Conservation (phyloP, 331 rosid genomes). For the Cucumis variabilis region DNA sequence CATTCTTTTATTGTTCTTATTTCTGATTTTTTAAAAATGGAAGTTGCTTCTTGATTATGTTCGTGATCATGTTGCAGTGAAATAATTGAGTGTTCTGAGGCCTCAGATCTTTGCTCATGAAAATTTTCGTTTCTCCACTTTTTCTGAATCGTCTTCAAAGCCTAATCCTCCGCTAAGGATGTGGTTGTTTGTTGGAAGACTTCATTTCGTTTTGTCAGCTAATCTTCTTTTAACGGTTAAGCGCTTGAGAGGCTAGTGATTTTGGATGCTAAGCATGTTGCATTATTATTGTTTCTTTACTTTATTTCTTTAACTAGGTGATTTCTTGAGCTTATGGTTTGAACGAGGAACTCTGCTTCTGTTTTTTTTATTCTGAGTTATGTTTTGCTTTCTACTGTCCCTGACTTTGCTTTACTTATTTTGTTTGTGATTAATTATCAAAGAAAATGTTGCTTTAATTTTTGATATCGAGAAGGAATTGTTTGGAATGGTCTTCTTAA, state of each 20-base stretch:
- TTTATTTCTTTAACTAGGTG: neutral
- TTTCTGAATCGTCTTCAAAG: constrained; percentile 54
- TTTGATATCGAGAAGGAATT: neutral
- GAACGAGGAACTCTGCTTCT: neutral
- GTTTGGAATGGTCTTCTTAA: neutral
- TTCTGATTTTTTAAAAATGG: neutral
- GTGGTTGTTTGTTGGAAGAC: neutral
- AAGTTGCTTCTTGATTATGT: neutral
- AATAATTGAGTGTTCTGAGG: constrained; percentile 57
- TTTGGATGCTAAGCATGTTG: neutral
- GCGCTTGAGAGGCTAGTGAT: neutral
- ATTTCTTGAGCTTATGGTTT: neutral
- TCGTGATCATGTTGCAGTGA: constrained; percentile 50
- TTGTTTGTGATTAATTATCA: neutral
- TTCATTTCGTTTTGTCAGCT: neutral
- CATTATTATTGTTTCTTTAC: neutral
- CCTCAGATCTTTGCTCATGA: constrained; percentile 67
- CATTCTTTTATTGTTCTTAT: neutral
- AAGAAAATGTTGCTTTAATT: neutral
- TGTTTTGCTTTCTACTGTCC: neutral
- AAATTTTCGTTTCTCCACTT: constrained; percentile 61
- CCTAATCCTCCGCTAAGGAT: constrained; percentile 57
- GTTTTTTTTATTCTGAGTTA: neutral
- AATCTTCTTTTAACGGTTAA: neutral
- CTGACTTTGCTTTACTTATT: neutral